Evolutionary conservation across 2,329 filamentous ascomycete species (phyloP).

Genomic region (Cladobotryum mycophilum): DNA sequence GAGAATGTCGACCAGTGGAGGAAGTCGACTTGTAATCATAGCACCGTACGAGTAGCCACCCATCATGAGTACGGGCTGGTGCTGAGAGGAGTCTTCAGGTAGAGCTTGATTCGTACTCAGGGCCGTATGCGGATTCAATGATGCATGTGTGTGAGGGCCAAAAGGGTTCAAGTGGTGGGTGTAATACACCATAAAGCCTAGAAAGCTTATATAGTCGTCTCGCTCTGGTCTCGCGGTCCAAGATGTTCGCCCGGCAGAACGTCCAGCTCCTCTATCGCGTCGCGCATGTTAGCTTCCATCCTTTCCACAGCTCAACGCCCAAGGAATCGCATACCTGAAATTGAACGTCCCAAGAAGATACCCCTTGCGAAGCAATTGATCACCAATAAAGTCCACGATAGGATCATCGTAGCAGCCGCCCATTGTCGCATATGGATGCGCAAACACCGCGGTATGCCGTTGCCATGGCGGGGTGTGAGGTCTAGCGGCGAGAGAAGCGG

Average conservation of each 20-base stretch:
- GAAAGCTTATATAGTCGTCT: slow-evolving; percentile 74
- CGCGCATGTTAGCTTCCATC: neutral
- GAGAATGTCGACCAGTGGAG: slow-evolving; percentile 54
- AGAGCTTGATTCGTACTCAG: neutral
- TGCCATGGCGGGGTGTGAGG: slow-evolving; percentile 34
- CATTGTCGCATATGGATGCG: slow-evolving; percentile 85
- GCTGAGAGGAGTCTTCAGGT: neutral
- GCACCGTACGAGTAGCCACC: slow-evolving; percentile 90
- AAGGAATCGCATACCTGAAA: slow-evolving; percentile 57
- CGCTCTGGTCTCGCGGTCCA: slow-evolving; percentile 81
- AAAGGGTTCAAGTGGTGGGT: slow-evolving; percentile 51
- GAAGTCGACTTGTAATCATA: slow-evolving; percentile 68
- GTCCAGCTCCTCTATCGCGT: slow-evolving; percentile 61
- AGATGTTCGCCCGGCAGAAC: slow-evolving; percentile 70
- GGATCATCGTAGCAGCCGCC: slow-evolving; percentile 82
- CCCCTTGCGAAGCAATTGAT: slow-evolving; percentile 60
- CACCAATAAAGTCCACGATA: slow-evolving; percentile 61
- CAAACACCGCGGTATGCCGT: slow-evolving; percentile 58
- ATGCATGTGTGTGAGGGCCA: slow-evolving; percentile 7
- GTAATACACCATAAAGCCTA: slow-evolving; percentile 75
- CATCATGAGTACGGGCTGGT: slow-evolving; percentile 46
- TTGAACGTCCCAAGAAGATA: slow-evolving; percentile 86
- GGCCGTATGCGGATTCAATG: slow-evolving; percentile 1
- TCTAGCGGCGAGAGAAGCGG: slow-evolving; percentile 36
- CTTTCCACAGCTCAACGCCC: neutral